These are phyloP conservation scores for Polyporus arcularius DNA, from an alignment of 768 basidiomycete genomes.

Conservation along the genomic window DNA sequence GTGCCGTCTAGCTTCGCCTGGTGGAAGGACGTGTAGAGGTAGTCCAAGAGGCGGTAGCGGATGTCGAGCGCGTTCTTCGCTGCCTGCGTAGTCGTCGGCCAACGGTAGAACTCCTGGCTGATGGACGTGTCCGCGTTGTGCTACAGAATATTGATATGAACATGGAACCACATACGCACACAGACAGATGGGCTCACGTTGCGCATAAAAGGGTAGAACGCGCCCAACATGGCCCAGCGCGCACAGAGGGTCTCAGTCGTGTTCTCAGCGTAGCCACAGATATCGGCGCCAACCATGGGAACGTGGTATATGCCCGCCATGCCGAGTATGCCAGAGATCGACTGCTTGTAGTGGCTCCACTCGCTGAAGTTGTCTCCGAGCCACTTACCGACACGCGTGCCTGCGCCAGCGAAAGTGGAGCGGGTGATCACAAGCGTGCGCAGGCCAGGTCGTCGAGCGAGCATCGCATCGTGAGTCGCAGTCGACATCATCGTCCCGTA, in stretches of 20 bases:
- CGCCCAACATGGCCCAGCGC: constrained; percentile 76
- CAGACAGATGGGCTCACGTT: constrained; percentile 49
- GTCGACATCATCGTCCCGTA: constrained; percentile 75
- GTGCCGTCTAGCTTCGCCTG: constrained; percentile 57
- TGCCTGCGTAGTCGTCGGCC: constrained; percentile 57
- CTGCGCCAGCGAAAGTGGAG: constrained; percentile 73
- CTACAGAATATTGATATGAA: constrained; percentile 29
- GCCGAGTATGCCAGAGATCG: constrained; percentile 67
- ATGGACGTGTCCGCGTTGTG: constrained; percentile 55
- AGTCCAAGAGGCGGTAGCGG: constrained; percentile 69
- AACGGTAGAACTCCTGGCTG: constrained; percentile 70
- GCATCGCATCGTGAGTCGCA: constrained; percentile 60
- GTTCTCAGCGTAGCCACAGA: constrained; percentile 65
- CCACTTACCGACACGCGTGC: constrained; percentile 71
- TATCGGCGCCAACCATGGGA: constrained; percentile 79
- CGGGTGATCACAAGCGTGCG: constrained; percentile 71
- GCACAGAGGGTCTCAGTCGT: constrained; percentile 71
- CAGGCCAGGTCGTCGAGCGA: constrained; percentile 59
- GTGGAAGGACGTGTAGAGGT: constrained; percentile 73
- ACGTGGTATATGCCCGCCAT: constrained; percentile 66
- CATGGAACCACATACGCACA: not conserved
- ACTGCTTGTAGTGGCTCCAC: constrained; percentile 60
- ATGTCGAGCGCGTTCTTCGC: constrained; percentile 62
- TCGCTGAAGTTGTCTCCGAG: constrained; percentile 64
- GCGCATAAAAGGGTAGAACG: constrained; percentile 80